A percentile compares a stretch with the other conserved stretches of the same genome.
phyloP scores from a whole-genome alignment of 2,329 filamentous ascomycete species.

The Aspergillus thermomutatus region DNA sequence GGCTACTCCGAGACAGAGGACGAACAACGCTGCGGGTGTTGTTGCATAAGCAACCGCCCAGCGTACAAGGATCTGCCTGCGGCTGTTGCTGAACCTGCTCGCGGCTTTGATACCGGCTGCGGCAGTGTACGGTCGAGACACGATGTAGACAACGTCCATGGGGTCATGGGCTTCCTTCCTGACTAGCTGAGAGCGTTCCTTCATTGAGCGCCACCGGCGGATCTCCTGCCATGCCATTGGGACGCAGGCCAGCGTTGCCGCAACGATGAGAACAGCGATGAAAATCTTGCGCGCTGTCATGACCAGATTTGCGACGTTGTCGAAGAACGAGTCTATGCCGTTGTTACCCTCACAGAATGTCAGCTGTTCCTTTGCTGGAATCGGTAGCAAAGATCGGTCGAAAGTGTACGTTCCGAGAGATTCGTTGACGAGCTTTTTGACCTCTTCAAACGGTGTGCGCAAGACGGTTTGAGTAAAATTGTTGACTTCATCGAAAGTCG shows the following conservation, averaged over 20 bases:
- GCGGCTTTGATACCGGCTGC: conserved; percentile 68
- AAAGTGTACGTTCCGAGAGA: conserved; percentile 73
- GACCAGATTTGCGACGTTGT: conserved; percentile 64
- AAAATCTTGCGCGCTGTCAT: conserved; percentile 69
- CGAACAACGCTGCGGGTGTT: conserved; percentile 77
- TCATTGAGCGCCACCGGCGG: conserved; percentile 69
- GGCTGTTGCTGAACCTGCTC: conserved; percentile 57
- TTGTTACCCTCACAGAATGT: conserved; percentile 87
- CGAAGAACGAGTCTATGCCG: conserved; percentile 79
- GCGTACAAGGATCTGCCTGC: conserved; percentile 68
- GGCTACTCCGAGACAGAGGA: conserved; percentile 76
- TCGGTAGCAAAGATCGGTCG: conserved; percentile 71
- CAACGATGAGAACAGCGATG: conserved; percentile 67
- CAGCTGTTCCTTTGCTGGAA: conserved; percentile 77
- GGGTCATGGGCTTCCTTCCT: conserved; percentile 66
- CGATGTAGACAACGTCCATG: conserved; percentile 85
- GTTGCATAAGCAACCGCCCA: conserved; percentile 90
- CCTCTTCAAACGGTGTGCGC: conserved; percentile 73
- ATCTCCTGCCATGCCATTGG: conserved; percentile 82
- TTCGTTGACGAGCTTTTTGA: conserved; percentile 69
- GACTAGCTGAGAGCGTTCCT: conserved; percentile 66
- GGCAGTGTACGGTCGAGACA: conserved; percentile 74
- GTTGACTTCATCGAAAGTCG: conserved; percentile 77
- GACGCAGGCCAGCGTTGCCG: conserved; percentile 69
- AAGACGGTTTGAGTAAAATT: conserved; percentile 76